Conservation (phyloP, 1,284 basidiomycete genomes). For the Ustilago loliicola region DNA sequence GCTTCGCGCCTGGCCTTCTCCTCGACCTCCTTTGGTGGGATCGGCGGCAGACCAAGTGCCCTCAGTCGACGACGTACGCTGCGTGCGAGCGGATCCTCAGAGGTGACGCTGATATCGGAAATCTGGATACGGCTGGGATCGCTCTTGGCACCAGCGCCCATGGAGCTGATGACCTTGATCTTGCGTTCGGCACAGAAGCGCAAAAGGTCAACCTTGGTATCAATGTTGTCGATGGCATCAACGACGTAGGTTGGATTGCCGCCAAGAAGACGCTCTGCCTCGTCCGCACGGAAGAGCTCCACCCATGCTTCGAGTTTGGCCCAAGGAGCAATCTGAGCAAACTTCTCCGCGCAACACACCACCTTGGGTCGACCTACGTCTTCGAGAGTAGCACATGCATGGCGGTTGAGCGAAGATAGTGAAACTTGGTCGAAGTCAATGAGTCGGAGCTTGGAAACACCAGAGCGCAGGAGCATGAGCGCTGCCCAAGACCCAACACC, state of each 20-base stretch:
- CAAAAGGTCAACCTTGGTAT: constrained; percentile 78
- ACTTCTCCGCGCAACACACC: constrained; percentile 81
- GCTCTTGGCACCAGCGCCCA: constrained; percentile 96
- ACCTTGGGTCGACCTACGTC: constrained; percentile 98
- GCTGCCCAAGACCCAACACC: constrained; percentile 97
- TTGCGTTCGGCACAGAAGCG: constrained; percentile 63
- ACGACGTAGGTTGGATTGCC: constrained; percentile 65
- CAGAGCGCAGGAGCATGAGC: constrained; percentile 78
- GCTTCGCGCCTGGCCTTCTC: constrained; percentile 35
- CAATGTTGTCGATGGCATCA: constrained; percentile 88
- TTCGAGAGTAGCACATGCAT: constrained; percentile 88
- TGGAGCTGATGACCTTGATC: constrained; percentile 81
- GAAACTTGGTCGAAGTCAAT: constrained; percentile 72
- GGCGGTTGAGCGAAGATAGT: constrained; percentile 75
- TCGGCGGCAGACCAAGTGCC: constrained; percentile 59
- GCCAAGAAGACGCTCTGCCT: constrained; percentile 52
- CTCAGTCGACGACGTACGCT: constrained; percentile 86
- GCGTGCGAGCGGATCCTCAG: constrained; percentile 94
- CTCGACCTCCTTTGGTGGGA: constrained; percentile 55
- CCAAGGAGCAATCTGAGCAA: constrained; percentile 78
- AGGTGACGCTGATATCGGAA: constrained; percentile 88
- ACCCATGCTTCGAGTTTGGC: constrained; percentile 75
- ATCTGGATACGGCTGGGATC: constrained; percentile 97
- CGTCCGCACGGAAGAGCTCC: constrained; percentile 59
- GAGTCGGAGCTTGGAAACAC: constrained; percentile 62